A percentile compares a stretch with the other conserved stretches of the same genome.
These are phyloP conservation scores for Spinellus fusiger DNA, from an alignment of 192 early-diverging fungal genomes.

Conservation along the genomic window DNA sequence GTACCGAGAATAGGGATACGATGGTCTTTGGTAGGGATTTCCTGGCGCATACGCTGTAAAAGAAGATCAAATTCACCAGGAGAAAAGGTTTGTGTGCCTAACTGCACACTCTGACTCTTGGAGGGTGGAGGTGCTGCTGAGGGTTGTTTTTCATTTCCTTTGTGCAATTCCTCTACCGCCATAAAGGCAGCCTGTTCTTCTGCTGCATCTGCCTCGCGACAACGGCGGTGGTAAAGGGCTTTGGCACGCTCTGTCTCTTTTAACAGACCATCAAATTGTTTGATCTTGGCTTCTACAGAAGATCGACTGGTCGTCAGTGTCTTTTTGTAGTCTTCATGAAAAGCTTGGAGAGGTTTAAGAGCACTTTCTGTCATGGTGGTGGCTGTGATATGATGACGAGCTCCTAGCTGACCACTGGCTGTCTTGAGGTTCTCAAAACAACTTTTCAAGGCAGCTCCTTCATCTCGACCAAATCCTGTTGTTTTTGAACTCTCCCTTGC, in stretches of 20 bases:
- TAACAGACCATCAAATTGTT: conserved; percentile 38
- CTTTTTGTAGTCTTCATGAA: conserved; percentile 34
- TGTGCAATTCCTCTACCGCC: neutral
- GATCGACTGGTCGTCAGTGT: conserved; percentile 33
- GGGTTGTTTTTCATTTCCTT: neutral
- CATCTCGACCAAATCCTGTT: conserved; percentile 48
- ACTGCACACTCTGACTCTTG: conserved; percentile 1
- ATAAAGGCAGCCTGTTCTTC: conserved; percentile 38
- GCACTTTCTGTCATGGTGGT: conserved; percentile 36
- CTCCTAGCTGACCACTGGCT: conserved; percentile 36
- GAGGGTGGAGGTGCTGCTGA: neutral
- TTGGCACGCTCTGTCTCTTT: conserved; percentile 42
- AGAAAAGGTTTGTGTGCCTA: conserved; percentile 12
- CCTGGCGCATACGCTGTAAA: conserved; percentile 48
- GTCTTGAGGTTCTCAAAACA: conserved; percentile 43
- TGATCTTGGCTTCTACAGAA: conserved; percentile 42
- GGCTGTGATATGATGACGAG: conserved; percentile 37
- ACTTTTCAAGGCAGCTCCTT: conserved; percentile 45
- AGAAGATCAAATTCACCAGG: conserved; percentile 17
- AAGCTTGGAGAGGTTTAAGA: conserved; percentile 42
- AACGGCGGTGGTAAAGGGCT: conserved; percentile 35
- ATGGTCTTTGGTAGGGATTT: conserved; percentile 57
- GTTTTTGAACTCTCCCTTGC: conserved; percentile 14
- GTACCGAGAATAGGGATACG: conserved; percentile 64
- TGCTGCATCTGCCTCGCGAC: conserved; percentile 59